A percentile compares a stretch with the other conserved stretches of the same genome.
These are phyloP conservation scores for Ceratobasidium sp. DNA, from an alignment of 1,284 basidiomycete genomes.

Conservation along the genomic window DNA sequence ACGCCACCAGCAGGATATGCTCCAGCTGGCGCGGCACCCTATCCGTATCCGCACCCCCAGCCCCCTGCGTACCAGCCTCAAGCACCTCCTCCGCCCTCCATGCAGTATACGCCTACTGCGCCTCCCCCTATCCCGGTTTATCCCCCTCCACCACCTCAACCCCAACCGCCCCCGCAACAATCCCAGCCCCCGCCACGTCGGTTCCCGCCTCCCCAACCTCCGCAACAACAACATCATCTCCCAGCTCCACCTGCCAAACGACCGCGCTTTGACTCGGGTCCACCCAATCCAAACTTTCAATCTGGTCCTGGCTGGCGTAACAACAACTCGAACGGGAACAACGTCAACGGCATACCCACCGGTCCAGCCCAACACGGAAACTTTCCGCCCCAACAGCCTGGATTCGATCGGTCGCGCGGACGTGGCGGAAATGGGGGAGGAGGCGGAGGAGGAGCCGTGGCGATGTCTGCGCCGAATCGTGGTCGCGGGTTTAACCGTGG, in stretches of 20 bases:
- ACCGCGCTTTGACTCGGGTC: constrained; percentile 70
- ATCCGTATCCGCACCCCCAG: constrained; percentile 38
- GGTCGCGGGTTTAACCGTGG: constrained; percentile 23
- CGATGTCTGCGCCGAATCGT: constrained; percentile 11
- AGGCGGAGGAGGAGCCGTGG: constrained; percentile 49
- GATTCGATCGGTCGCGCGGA: constrained; percentile 11
- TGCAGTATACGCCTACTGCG: constrained; percentile 68
- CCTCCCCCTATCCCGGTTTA: constrained; percentile 24
- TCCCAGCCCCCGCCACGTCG: constrained; percentile 45
- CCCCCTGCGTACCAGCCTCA: constrained; percentile 73
- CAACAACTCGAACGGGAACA: constrained; percentile 36
- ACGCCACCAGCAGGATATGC: constrained; percentile 39
- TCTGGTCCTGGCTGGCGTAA: constrained; percentile 41
- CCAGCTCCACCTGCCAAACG: constrained; percentile 75
- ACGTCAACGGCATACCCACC: constrained; percentile 50
- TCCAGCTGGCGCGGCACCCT: constrained; percentile 34
- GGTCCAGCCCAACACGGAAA: constrained; percentile 51
- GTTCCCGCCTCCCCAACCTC: constrained; percentile 46
- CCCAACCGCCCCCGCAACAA: constrained; percentile 51
- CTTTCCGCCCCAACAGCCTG: constrained; percentile 46
- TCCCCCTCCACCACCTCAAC: constrained; percentile 33
- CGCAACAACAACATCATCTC: constrained; percentile 56
- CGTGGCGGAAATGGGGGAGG: too few species aligned
- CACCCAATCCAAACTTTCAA: constrained; percentile 41
- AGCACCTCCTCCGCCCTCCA: constrained; percentile 62